phyloP scores from a whole-genome alignment of 306 rosid genomes.

The Trifolium subterraneum region DNA sequence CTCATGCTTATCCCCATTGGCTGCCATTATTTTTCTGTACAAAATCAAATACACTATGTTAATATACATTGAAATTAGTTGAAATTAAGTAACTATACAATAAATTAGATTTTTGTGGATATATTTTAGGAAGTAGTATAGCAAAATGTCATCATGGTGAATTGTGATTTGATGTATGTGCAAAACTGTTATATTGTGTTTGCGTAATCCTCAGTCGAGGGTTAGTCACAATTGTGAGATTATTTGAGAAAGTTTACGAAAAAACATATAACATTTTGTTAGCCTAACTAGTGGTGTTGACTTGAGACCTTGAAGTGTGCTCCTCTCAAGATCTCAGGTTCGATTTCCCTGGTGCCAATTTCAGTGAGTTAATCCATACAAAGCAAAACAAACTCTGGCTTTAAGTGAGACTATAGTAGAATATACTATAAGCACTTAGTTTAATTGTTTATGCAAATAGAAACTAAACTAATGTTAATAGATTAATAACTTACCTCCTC shows the following conservation, averaged over 20 bases:
- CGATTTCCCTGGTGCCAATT: no score
- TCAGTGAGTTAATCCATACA: no score
- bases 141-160: neutral
- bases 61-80: neutral
- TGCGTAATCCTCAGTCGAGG: neutral
- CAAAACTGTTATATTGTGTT: neutral
- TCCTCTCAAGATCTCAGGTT: no score
- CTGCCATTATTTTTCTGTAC: conserved; percentile 67
- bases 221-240: neutral
- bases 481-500: conserved; percentile 57
- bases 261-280: neutral
- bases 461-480: neutral
- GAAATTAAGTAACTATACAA: no score
- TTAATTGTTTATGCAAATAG: neutral
- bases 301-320: no score
- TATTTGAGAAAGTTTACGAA: neutral
- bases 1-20: conserved; percentile 68
- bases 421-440: neutral
- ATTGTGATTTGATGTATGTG: neutral
- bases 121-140: no score
- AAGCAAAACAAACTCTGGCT: no score
- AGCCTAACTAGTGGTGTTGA: no score
- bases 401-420: no score
- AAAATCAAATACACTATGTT: neutral
- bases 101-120: neutral